Conservation (phyloP, 129 eudicot species). For the Calendula officinalis region DNA sequence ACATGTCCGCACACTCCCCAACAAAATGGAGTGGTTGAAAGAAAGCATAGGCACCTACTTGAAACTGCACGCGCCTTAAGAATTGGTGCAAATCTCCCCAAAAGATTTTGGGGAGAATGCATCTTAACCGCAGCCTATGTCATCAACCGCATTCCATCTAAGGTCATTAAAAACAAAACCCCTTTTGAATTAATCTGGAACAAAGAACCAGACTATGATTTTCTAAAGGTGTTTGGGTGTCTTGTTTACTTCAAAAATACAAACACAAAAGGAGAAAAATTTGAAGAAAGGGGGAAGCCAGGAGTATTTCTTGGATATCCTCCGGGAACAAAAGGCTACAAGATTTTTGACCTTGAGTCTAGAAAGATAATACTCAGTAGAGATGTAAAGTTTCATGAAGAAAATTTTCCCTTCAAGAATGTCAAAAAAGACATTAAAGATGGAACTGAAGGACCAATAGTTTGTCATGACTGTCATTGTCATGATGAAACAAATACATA, state of each 20-base stretch:
- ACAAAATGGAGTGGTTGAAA: background rate
- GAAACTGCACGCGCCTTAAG: background rate
- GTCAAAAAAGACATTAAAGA: background rate
- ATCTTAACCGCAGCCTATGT: background rate
- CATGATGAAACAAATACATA: background rate
- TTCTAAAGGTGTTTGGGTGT: background rate
- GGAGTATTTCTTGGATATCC: background rate
- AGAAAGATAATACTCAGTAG: constrained; percentile 5
- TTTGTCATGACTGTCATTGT: background rate
- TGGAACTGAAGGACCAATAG: background rate
- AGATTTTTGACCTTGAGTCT: background rate
- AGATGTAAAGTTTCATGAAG: background rate
- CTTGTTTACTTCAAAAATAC: background rate
- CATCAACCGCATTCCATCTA: background rate
- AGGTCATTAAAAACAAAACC: background rate
- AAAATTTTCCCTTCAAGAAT: background rate
- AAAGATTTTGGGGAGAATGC: background rate
- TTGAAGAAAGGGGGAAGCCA: no score
- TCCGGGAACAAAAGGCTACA: background rate
- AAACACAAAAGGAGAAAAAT: background rate
- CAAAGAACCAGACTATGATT: background rate
- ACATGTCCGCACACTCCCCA: background rate
- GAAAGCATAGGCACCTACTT: no score
- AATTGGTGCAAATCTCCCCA: background rate
- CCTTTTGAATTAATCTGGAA: background rate